A percentile compares a stretch with the other conserved stretches of the same genome.
These are phyloP conservation scores for Yamadazyma takamatsuzukensis DNA, from an alignment of 805 yeast genomes.

Conservation along the genomic window DNA sequence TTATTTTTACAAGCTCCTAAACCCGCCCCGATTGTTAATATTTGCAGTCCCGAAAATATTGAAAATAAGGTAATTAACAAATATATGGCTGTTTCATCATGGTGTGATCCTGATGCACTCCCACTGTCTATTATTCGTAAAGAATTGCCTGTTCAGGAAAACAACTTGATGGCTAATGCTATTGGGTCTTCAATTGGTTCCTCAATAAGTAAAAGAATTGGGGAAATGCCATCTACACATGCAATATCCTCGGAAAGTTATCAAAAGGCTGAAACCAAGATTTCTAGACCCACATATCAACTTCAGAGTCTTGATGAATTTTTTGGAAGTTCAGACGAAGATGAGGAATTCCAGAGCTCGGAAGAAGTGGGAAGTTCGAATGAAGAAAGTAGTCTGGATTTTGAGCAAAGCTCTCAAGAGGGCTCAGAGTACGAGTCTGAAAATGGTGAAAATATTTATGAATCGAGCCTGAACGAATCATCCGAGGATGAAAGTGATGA, in stretches of 20 bases:
- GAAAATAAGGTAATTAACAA: conserved; percentile 10
- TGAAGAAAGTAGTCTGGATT: no score
- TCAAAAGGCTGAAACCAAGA: conserved; percentile 6
- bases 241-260: conserved; percentile 22
- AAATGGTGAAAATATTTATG: no score
- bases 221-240: conserved; percentile 20
- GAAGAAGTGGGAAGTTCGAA: conserved; percentile 12
- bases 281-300: conserved; percentile 35
- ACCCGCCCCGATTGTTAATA: conserved; percentile 50
- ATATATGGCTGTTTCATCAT: conserved; percentile 34
- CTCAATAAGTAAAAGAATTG: conserved; percentile 12
- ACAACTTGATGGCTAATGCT: conserved; percentile 12
- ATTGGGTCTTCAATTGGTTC: conserved; percentile 15
- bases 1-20: conserved; percentile 76
- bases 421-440: no score
- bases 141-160: conserved; percentile 16
- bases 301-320: conserved; percentile 86
- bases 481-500: no score
- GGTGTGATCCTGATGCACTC: conserved; percentile 38
- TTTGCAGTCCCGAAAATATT: conserved; percentile 4
- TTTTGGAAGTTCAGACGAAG: conserved; percentile 43
- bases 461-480: no score
- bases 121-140: conserved; percentile 32
- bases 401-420: no score
- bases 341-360: conserved; percentile 10